Evolutionary conservation across 2,329 filamentous ascomycete genomes (phyloP).

Genomic region (Huntiella bhutanensis): DNA sequence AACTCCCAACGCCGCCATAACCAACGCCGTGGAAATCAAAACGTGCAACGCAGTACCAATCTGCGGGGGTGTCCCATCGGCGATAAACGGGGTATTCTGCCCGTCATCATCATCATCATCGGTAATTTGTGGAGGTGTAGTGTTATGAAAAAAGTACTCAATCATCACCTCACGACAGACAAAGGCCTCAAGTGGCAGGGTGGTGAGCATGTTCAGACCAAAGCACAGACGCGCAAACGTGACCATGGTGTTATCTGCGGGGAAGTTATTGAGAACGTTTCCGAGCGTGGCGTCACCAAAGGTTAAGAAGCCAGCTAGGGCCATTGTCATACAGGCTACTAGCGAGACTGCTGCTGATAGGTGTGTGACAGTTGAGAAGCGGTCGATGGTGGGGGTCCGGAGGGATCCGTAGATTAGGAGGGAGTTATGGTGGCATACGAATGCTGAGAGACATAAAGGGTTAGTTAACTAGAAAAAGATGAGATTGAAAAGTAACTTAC

Average conservation of each 20-base stretch:
- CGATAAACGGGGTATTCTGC: slow-evolving; percentile 9
- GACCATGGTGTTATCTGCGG: slow-evolving; percentile 74
- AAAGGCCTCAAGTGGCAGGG: slow-evolving; percentile 86
- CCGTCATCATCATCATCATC: slow-evolving; percentile 3
- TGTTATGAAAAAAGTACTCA: slow-evolving; percentile 48
- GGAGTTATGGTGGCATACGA: slow-evolving; percentile 78
- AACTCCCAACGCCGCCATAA: slow-evolving; percentile 58
- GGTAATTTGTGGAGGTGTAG: neutral
- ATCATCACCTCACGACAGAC: slow-evolving; percentile 95
- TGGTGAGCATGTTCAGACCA: slow-evolving; percentile 96
- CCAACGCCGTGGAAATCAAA: slow-evolving; percentile 65
- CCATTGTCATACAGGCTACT: slow-evolving; percentile 78
- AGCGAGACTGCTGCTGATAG: slow-evolving; percentile 82
- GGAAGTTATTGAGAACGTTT: slow-evolving; percentile 97
- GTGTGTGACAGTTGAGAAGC: slow-evolving; percentile 84
- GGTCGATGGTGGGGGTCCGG: slow-evolving; percentile 83
- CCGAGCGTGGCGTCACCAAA: slow-evolving; percentile 85
- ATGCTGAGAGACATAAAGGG: slow-evolving; percentile 23
- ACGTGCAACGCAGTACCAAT: slow-evolving; percentile 55
- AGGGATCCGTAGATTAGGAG: slow-evolving; percentile 94
- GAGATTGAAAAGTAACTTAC: slow-evolving; percentile 26
- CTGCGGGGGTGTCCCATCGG: slow-evolving; percentile 9
- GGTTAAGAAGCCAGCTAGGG: slow-evolving; percentile 71
- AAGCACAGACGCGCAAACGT: slow-evolving; percentile 91
- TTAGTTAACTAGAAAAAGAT: neutral